Evolutionary conservation across 1,284 basidiomycete species (phyloP).

Genomic region (Anthracocystis panici-leucophaei): DNA sequence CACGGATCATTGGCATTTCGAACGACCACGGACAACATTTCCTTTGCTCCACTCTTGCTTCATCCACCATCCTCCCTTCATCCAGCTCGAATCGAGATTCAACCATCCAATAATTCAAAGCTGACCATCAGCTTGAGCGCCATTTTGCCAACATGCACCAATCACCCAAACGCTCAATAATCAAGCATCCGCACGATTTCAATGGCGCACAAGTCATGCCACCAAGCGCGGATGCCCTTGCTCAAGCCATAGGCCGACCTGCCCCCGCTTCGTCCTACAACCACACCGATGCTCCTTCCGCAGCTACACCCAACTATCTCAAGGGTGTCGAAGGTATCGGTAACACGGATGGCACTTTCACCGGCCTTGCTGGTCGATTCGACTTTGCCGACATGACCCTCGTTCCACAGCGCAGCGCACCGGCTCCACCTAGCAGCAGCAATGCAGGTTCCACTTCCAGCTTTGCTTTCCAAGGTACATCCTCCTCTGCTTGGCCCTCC

Average conservation of each 20-base stretch:
- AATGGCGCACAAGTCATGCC: conserved; percentile 59
- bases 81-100: neutral
- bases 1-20: neutral
- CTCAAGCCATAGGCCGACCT: conserved; percentile 23
- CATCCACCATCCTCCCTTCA: neutral
- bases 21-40: too few species aligned
- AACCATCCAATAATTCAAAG: neutral
- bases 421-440: conserved; percentile 44
- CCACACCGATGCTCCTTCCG: conserved; percentile 14
- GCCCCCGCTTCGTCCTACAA: conserved; percentile 12
- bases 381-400: conserved; percentile 52
- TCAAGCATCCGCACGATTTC: conserved; percentile 63
- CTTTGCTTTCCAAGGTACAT: conserved; percentile 10
- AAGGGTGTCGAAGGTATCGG: conserved; percentile 42
- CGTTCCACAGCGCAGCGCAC: conserved; percentile 63
- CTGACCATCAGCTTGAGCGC: neutral
- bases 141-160: conserved; percentile 39
- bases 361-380: conserved; percentile 32
- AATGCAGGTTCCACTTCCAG: conserved; percentile 14
- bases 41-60: neutral
- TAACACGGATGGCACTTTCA: conserved; percentile 30
- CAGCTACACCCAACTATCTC: conserved; percentile 41
- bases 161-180: conserved; percentile 59
- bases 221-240: conserved; percentile 45
- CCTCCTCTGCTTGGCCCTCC: conserved; percentile 22